phyloP scores from a whole-genome alignment of 2,329 filamentous ascomycete genomes.

The Alternaria triticina region DNA sequence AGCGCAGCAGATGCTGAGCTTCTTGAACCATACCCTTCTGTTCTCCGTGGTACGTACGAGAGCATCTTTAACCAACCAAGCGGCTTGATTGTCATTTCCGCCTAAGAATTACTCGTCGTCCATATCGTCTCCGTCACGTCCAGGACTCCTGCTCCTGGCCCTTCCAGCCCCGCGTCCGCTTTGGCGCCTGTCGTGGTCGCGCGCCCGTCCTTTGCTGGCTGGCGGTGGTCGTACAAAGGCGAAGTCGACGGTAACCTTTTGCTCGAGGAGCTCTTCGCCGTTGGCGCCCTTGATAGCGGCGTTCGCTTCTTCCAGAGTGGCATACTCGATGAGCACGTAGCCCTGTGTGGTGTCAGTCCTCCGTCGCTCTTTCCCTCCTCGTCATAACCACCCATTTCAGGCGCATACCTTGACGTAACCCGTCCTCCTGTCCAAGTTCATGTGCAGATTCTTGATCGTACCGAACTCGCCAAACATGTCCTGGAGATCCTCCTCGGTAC shows the following conservation, averaged over 20 bases:
- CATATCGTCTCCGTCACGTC: constrained; percentile 45
- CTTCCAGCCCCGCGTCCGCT: constrained; percentile 42
- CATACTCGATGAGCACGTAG: constrained; percentile 84
- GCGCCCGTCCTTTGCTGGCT: constrained; percentile 55
- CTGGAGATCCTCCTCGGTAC: constrained; percentile 80
- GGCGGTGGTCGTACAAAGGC: constrained; percentile 82
- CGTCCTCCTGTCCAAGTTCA: constrained; percentile 81
- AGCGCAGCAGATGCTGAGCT: neutral
- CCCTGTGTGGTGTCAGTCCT: constrained; percentile 60
- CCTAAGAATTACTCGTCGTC: constrained; percentile 23
- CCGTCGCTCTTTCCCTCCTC: neutral
- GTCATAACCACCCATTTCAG: neutral
- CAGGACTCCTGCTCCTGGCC: constrained; percentile 54
- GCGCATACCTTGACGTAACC: constrained; percentile 81
- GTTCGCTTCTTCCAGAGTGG: constrained; percentile 77
- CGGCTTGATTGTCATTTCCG: neutral
- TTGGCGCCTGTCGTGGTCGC: constrained; percentile 40
- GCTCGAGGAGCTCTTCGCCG: constrained; percentile 77
- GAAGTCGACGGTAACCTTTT: constrained; percentile 82
- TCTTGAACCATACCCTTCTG: neutral
- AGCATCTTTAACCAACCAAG: neutral
- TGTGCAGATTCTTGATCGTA: constrained; percentile 84
- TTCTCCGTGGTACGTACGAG: neutral
- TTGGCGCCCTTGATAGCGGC: constrained; percentile 84
- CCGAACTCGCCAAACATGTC: constrained; percentile 85